Evolutionary conservation across 2,329 filamentous ascomycete species (phyloP), one percentile per base, ranked within the genome.

Genomic region (Aspergillus nomiae): DNA sequence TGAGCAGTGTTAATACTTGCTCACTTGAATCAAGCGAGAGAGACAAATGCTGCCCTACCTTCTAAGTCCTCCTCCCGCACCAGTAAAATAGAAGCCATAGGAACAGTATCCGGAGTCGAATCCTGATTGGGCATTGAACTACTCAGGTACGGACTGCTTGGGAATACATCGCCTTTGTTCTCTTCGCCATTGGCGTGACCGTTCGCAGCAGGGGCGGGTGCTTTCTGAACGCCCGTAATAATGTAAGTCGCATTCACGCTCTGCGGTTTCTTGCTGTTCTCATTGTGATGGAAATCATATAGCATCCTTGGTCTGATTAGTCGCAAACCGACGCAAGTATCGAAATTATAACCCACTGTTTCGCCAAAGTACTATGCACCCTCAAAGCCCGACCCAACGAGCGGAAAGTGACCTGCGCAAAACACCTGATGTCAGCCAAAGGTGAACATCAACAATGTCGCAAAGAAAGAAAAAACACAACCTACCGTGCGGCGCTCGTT

Each of bases 181-280:
- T 82, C 86, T 69, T 90, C 84, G 26, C 77, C 80, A 67, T 82
- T 84, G 14, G 75, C 69, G 30, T 90, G 84, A 24, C 77, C 80
- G 67, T 83, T 84, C 12, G 76, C 69, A 30, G 69, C 50, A 11
- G 68, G 58, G 16, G 78, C 76, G 21, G 74, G 73, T 7, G 72
- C 71, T 59, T 78, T 83, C 71, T 87, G 90, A 26, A 82, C 86
- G 45, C 94, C 95, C 57, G 89, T 90, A 53, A 99, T 75, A 56
- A 97, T 82, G 78, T 97, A 99, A n/a, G 93, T 97, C 51, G 94
- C 95, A 79, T 96, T 87, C n/a, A 97, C 83, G 30, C 88, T 89
- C 26, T 87, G 86, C 0, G 90, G 84, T 64, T 88, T 90, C 76
- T 90, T 92, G 60, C 82, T 84, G 77, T 93, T 96, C 74, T 96